A percentile compares a stretch with the other conserved stretches of the same genome.
phyloP scores from a whole-genome alignment of 768 basidiomycete genomes.

The Lanmaoa pseudosensibilis region DNA sequence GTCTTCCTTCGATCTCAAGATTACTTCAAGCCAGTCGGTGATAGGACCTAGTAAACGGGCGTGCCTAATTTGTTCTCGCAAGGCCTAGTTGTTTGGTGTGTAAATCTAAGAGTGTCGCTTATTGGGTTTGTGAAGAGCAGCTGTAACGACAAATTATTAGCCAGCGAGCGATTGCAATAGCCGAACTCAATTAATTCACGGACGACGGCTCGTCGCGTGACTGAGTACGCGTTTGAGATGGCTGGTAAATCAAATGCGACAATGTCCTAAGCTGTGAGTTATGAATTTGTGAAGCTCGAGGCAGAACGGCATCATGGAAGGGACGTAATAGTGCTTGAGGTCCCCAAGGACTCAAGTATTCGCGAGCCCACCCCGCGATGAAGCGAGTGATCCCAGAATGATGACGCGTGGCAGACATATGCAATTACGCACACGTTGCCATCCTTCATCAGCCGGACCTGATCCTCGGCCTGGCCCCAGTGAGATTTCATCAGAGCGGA shows the following conservation, averaged over 20 bases:
- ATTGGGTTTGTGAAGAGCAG: constrained; percentile 27
- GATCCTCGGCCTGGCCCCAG: constrained; percentile 35
- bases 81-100: constrained; percentile 25
- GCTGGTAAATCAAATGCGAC: constrained; percentile 32
- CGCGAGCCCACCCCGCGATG: constrained; percentile 25
- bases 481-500: constrained; percentile 33
- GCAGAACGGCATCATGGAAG: constrained; percentile 23
- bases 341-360: constrained; percentile 19
- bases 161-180: constrained; percentile 30
- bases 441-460: constrained; percentile 27
- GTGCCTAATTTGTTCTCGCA: constrained; percentile 35
- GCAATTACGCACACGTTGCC: constrained; percentile 26
- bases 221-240: constrained; percentile 30
- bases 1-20: constrained; percentile 22
- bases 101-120: constrained; percentile 34
- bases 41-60: constrained; percentile 29
- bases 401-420: constrained; percentile 29
- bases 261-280: constrained; percentile 28
- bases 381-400: constrained; percentile 13
- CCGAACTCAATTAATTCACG: constrained; percentile 37
- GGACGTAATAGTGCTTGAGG: constrained; percentile 34
- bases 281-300: constrained; percentile 29
- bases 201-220: constrained; percentile 26
- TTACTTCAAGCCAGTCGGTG: constrained; percentile 31
- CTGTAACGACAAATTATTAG: constrained; percentile 29